Evolutionary conservation across 805 yeast genomes (phyloP), one percentile per base, ranked within the genome.

Genomic region (Cyberlindnera misumaiensis): DNA sequence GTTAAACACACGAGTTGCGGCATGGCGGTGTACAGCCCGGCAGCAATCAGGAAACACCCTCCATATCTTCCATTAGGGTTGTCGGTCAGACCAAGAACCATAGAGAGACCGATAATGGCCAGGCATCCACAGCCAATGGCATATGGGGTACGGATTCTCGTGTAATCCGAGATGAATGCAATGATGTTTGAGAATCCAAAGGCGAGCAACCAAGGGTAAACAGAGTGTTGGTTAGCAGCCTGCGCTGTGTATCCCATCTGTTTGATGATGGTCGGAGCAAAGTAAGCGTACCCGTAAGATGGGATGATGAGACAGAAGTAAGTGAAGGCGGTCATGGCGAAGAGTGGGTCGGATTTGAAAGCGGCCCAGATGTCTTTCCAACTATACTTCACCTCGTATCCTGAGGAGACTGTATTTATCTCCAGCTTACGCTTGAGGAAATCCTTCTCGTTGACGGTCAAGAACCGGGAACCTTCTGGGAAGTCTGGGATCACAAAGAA

Each of bases 131-230:
- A 59, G 6, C 55, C 58, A 15, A 62, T 49, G 17, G 63, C 63
- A 39, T 61, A 64, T 11, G 66, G 66, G 16, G 71, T 55, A 61
- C 87, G 68, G 34, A 55, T 52, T 43, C 71, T 64, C 16, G 63
- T 38, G 34, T 53, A 59, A 56, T 86, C 95, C 1, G 93, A 80
- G 40, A 68, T 45, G 42, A 67, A 63, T 0, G 95, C 90, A n/a
- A 72, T 45, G 4, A 74, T 50, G 61, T 80, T 77, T 32, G 80
- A 73, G 26, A 73, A 63, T 5, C 81, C 87, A 53, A 86, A 82
- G 0, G 95, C 84, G 22, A 71, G 63, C 30, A 84, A 67, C 89
- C 94, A 87, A 15, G 95, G 94, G 48, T 86, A 88, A 35, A 87
- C 84, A 0, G 95, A 82, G 62, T 80, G 80, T 39, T 81, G 73